Percentiles rank a stretch among this genome's conserved stretches.
Conservation (phyloP, 1,284 basidiomycete species). For the Ceratorhiza oryzae-sativae region DNA sequence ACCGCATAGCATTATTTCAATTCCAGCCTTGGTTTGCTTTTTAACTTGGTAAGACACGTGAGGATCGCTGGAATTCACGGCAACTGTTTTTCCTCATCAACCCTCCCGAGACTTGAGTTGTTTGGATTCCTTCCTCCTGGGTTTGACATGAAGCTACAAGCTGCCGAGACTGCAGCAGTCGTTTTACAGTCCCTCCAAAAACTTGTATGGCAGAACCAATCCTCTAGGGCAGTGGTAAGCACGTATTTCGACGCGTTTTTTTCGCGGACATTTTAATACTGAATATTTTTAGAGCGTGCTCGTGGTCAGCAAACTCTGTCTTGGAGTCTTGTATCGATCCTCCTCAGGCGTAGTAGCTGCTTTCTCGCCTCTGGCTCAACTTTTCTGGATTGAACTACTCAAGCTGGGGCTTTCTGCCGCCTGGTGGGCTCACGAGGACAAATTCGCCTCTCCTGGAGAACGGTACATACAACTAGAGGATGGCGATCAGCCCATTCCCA, state of each 20-base stretch:
- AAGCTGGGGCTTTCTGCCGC: conserved; percentile 21
- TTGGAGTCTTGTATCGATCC: conserved; percentile 16
- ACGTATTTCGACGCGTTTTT: background rate
- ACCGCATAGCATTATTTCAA: too few relatives aligned
- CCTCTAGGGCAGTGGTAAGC: conserved; percentile 28
- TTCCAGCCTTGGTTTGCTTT: too few relatives aligned
- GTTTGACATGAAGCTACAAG: background rate
- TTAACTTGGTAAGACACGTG: too few relatives aligned
- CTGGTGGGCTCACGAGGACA: conserved; percentile 20
- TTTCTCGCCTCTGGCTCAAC: conserved; percentile 23
- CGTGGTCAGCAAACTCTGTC: conserved; percentile 6
- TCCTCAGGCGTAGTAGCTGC: background rate
- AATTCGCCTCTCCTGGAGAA: background rate
- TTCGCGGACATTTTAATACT: background rate
- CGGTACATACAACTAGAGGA: conserved; percentile 31
- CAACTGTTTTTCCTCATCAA: background rate
- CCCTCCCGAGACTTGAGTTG: background rate
- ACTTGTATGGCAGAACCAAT: conserved; percentile 10
- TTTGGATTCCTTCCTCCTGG: background rate
- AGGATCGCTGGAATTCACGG: too few relatives aligned
- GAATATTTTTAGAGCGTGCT: conserved; percentile 3
- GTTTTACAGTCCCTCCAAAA: conserved; percentile 1
- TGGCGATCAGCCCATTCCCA: conserved; percentile 6
- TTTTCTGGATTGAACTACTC: conserved; percentile 18
- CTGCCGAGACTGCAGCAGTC: background rate